A percentile compares a stretch with the other conserved stretches of the same genome.
Conservation (phyloP, 2,329 filamentous ascomycete genomes). For the Periconia sp. region DNA sequence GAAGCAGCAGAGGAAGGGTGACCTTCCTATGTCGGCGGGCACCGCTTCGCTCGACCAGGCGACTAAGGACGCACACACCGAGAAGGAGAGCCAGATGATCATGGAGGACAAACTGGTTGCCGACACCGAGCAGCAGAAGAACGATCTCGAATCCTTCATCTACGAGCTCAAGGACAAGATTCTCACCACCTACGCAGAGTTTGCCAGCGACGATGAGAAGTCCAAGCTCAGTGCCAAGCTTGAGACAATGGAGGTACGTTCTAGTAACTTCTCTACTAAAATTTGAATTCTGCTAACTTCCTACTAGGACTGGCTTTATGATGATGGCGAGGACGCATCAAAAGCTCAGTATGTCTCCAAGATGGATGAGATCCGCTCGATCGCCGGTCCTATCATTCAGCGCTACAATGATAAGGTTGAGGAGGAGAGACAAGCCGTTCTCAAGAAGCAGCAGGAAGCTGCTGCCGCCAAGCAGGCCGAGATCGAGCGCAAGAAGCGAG, state of each 20-base stretch:
- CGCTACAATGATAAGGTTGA: constrained; percentile 95
- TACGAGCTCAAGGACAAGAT: constrained; percentile 97
- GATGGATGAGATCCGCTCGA: constrained; percentile 90
- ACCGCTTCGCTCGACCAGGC: constrained; percentile 78
- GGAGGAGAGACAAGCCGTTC: constrained; percentile 77
- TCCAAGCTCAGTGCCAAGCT: constrained; percentile 82
- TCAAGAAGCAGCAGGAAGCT: constrained; percentile 69
- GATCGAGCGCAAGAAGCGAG: constrained; percentile 77
- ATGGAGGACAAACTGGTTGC: constrained; percentile 98
- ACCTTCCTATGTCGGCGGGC: constrained; percentile 83
- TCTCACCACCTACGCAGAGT: constrained; percentile 87
- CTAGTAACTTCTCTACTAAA: constrained; percentile 34
- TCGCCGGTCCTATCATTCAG: constrained; percentile 90
- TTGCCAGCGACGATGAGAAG: constrained; percentile 93
- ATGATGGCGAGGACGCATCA: constrained; percentile 91
- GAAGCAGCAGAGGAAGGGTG: constrained; percentile 98
- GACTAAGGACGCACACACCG: constrained; percentile 70
- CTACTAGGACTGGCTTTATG: constrained; percentile 94
- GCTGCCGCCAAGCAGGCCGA: constrained; percentile 67
- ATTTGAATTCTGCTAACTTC: constrained; percentile 16
- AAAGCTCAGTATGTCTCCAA: constrained; percentile 95
- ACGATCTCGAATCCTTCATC: constrained; percentile 97
- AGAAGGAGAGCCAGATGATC: constrained; percentile 89
- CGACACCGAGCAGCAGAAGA: constrained; percentile 99
- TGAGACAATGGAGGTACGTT: constrained; percentile 80